Evolutionary conservation across 306 rosid species (phyloP).

Genomic region (Castanea mollissima): DNA sequence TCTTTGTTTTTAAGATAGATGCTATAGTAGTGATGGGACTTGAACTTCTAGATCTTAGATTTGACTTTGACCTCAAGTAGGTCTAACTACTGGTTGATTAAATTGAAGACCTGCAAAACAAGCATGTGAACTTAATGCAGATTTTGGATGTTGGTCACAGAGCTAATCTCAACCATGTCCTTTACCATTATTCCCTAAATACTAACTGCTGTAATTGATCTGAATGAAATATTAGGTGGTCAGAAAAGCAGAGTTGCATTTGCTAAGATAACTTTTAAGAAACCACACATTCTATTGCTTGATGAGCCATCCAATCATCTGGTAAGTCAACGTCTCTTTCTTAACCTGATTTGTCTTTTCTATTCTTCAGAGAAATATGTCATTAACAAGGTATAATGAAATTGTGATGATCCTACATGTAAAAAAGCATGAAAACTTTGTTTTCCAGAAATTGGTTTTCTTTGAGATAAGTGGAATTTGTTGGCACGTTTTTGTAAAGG

Average conservation of each 20-base stretch:
- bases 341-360: not conserved
- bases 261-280: constrained; percentile 95
- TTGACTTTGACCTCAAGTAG: not conserved
- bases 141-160: not conserved
- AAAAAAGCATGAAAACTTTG: not conserved
- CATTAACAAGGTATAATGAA: not conserved
- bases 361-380: not conserved
- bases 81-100: constrained; percentile 1
- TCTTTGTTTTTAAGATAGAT: not conserved
- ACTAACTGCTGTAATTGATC: constrained; percentile 15
- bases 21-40: not conserved
- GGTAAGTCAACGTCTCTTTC: constrained; percentile 45
- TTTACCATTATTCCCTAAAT: not conserved
- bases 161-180: not conserved
- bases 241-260: constrained; percentile 99
- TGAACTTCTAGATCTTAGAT: not conserved
- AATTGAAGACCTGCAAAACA: not conserved
- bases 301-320: constrained; percentile 99
- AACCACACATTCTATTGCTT: constrained; percentile 94
- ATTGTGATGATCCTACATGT: not conserved
- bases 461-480: not conserved
- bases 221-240: constrained; percentile 62
- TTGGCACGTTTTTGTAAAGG: not conserved
- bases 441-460: not conserved
- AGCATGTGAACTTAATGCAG: constrained; percentile 1